Base-by-base conservation (phyloP, 371 early-diverging fungal genomes). In the Mortierella polycephala region DNA sequence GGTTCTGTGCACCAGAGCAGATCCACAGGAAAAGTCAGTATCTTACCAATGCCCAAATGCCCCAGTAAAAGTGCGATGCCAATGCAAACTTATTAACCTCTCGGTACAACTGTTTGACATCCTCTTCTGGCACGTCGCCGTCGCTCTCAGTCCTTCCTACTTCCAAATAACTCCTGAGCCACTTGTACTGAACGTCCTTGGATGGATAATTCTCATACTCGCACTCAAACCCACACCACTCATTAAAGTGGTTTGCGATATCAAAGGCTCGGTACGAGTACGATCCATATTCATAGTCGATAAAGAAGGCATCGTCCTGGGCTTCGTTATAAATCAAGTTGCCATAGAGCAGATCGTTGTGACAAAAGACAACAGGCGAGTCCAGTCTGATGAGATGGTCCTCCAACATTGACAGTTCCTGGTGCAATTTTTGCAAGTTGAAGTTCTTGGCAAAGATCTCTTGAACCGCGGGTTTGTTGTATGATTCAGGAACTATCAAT, bases 191-290 rank as follows among this genome's bases (percentile, higher is more conserved):
- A 46, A 84, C 83, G 10, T 85, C 84, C 57, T 90, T 89, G 44
- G 79, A 53, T 0, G 98, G 98, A 69, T 96, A 97, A 62, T 89
- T 85, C 45, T 82, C 83, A 72, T 95, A 98, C 69, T 97, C 95
- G 83, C 98, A 98, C 60, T 97, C 96, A 73, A 97, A 97, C 7
- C 96, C 81, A 50, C 54, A 42, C 73, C 88, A 94, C 67, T 98
- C 98, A 82, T 93, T 92, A 71, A 96, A 98, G 72, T 96, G 97
- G 75, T 98, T 98, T 53, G 92, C 97, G 67, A 98, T 95, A 75
- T 98, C 98, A 71, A 96, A 98, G 1, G 91, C 96, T 39, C 96
- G 87, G 73, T 88, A 93, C 40, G 89, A 91, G 80, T 92, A 92
- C 16, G 87, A 88, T 1, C 94, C 97, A 75, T 98, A 98, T 67